Conservation (phyloP, 1,284 basidiomycete species). For the Pterulicium gracile region DNA sequence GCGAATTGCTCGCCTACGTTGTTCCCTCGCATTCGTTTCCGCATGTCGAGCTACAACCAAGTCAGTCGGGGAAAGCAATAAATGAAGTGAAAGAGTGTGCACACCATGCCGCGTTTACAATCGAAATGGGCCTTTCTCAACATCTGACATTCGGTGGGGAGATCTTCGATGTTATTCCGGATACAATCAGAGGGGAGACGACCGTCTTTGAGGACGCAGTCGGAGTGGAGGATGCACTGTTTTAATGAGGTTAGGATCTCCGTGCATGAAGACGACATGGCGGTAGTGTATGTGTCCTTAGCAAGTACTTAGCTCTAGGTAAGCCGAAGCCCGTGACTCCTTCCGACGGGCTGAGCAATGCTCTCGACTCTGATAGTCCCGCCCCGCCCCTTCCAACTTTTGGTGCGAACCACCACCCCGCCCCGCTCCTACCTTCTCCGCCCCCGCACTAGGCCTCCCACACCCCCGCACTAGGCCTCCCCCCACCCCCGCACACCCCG, state of each 20-base stretch:
- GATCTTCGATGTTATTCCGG: constrained; percentile 55
- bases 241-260: constrained; percentile 66
- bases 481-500: background rate
- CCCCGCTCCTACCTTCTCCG: too few relatives aligned
- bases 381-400: too few relatives aligned
- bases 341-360: too few relatives aligned
- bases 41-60: constrained; percentile 64
- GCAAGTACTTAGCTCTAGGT: too few relatives aligned
- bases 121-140: constrained; percentile 74
- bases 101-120: constrained; percentile 80
- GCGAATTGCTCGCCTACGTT: constrained; percentile 36
- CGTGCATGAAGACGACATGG: constrained; percentile 73
- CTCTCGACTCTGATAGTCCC: too few relatives aligned
- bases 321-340: too few relatives aligned
- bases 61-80: too few relatives aligned
- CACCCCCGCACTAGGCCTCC: background rate
- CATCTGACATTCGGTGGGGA: constrained; percentile 68
- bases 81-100: too few relatives aligned
- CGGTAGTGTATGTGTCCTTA: too few relatives aligned
- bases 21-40: constrained; percentile 73
- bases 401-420: too few relatives aligned
- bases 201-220: constrained; percentile 72
- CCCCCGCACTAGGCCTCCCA: too few relatives aligned
- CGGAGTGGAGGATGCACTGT: constrained; percentile 68
- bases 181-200: constrained; percentile 71